Evolutionary conservation across 441 rosid genomes (phyloP).

Genomic region (Viola pubescens): DNA sequence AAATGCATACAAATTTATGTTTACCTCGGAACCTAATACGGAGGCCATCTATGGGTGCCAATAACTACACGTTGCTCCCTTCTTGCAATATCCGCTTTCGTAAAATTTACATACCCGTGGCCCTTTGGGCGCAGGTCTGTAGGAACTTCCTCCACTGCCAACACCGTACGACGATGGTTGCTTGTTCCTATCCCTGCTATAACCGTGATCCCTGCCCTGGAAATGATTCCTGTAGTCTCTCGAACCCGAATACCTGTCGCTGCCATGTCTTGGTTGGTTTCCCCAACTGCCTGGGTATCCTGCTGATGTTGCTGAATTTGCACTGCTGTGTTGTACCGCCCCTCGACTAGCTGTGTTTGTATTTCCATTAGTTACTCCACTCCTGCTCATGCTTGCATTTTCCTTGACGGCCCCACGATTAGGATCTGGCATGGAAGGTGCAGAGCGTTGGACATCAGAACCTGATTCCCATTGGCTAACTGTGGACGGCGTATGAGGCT

Average conservation of each 20-base stretch:
- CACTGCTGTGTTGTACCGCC: slow-evolving; percentile 18
- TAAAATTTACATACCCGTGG: slow-evolving; percentile 74
- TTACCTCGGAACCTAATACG: slow-evolving; percentile 10
- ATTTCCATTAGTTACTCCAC: slow-evolving; percentile 26
- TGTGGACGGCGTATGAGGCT: slow-evolving; percentile 19
- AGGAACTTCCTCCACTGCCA: slow-evolving; percentile 48
- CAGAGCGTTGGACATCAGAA: slow-evolving; percentile 17
- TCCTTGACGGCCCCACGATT: slow-evolving; percentile 31
- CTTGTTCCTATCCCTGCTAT: slow-evolving; percentile 43
- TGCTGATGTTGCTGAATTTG: slow-evolving; percentile 17
- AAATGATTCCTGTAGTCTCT: slow-evolving; percentile 32
- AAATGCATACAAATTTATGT: slow-evolving; percentile 19
- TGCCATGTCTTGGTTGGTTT: slow-evolving; percentile 39
- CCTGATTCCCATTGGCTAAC: slow-evolving; percentile 29
- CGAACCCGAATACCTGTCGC: slow-evolving; percentile 31
- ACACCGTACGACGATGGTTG: slow-evolving; percentile 30
- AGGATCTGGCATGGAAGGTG: slow-evolving; percentile 22
- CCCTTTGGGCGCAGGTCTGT: slow-evolving; percentile 58
- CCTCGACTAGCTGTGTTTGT: slow-evolving; percentile 22
- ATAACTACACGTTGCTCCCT: slow-evolving; percentile 75
- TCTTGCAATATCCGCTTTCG: slow-evolving; percentile 75
- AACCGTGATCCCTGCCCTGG: slow-evolving; percentile 38
- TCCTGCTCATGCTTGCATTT: slow-evolving; percentile 21
- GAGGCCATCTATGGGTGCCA: slow-evolving; percentile 50
- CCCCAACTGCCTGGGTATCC: slow-evolving; percentile 36